Evolutionary conservation across 805 yeast species (phyloP).

Genomic region (Nakazawaea wickerhamii): DNA sequence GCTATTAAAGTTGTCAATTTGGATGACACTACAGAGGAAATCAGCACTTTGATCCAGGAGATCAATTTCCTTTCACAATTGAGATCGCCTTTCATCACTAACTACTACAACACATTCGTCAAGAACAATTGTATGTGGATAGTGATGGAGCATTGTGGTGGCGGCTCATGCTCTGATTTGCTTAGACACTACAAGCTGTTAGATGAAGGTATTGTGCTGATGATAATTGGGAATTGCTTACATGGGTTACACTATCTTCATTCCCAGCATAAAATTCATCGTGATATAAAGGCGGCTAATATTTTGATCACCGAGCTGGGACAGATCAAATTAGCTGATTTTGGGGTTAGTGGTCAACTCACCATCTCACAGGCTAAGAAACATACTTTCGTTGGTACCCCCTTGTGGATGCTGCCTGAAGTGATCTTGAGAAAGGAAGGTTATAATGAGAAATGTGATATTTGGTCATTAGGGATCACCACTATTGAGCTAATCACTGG

Average conservation of each 20-base stretch:
- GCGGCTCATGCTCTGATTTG: slow-evolving; percentile 83
- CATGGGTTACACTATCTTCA: slow-evolving; percentile 77
- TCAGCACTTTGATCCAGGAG: slow-evolving; percentile 68
- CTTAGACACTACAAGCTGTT: slow-evolving; percentile 49
- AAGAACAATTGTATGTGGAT: slow-evolving; percentile 74
- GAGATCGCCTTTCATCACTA: slow-evolving; percentile 61
- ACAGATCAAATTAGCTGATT: slow-evolving; percentile 78
- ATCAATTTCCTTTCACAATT: slow-evolving; percentile 68
- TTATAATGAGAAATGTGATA: slow-evolving; percentile 82
- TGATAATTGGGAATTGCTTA: slow-evolving; percentile 57
- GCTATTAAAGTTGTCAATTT: slow-evolving; percentile 87
- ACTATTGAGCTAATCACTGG: slow-evolving; percentile 82
- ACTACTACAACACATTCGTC: slow-evolving; percentile 57
- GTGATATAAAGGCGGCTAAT: slow-evolving; percentile 90
- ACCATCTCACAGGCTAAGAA: slow-evolving; percentile 46
- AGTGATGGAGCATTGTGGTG: slow-evolving; percentile 93
- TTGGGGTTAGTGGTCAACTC: slow-evolving; percentile 88
- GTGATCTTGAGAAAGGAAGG: slow-evolving; percentile 59
- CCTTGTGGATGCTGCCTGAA: slow-evolving; percentile 99
- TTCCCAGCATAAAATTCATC: slow-evolving; percentile 67
- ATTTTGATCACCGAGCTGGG: slow-evolving; percentile 69
- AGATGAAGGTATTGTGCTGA: slow-evolving; percentile 55
- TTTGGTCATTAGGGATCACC: slow-evolving; percentile 95
- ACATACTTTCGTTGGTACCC: slow-evolving; percentile 89
- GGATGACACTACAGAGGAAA: slow-evolving; percentile 74